Conservation (phyloP, 768 basidiomycete genomes). For the Hysterangium stoloniferum region DNA sequence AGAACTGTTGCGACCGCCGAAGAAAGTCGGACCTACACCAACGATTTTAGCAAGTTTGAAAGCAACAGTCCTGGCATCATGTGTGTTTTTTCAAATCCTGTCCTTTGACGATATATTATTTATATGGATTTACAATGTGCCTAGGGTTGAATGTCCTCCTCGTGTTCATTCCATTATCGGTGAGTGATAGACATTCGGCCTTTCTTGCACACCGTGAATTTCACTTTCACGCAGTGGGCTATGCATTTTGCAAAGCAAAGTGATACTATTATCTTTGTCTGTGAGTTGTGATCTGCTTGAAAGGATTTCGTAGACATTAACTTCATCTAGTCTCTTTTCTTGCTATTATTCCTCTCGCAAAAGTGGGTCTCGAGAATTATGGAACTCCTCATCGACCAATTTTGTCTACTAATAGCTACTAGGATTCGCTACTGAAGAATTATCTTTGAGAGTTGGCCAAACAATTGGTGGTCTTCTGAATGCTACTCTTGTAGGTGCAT, state of each 20-base stretch:
- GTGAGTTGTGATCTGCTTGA: conserved; percentile 35
- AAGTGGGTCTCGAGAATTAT: conserved; percentile 32
- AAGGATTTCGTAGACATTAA: neutral
- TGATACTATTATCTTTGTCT: conserved; percentile 64
- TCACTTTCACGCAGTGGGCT: conserved; percentile 49
- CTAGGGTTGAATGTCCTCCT: conserved; percentile 67
- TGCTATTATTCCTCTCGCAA: conserved; percentile 79
- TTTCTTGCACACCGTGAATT: neutral
- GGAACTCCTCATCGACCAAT: neutral
- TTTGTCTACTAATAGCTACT: conserved; percentile 40
- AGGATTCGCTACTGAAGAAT: conserved; percentile 79
- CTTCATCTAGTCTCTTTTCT: conserved; percentile 55
- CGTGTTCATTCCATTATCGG: conserved; percentile 65
- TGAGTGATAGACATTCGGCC: conserved; percentile 20
- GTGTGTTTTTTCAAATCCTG: conserved; percentile 29
- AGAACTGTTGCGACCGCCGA: conserved; percentile 13
- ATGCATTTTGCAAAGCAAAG: conserved; percentile 49
- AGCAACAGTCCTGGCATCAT: conserved; percentile 49
- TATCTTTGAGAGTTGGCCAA: conserved; percentile 76
- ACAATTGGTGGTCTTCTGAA: conserved; percentile 80
- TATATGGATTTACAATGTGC: conserved; percentile 7
- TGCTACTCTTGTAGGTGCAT: conserved; percentile 58
- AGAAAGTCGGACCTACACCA: conserved; percentile 37
- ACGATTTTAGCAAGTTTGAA: conserved; percentile 37
- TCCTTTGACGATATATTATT: neutral